Conservation (phyloP, 176 grass and related monocot species). For the Triticum dicoccoides region DNA sequence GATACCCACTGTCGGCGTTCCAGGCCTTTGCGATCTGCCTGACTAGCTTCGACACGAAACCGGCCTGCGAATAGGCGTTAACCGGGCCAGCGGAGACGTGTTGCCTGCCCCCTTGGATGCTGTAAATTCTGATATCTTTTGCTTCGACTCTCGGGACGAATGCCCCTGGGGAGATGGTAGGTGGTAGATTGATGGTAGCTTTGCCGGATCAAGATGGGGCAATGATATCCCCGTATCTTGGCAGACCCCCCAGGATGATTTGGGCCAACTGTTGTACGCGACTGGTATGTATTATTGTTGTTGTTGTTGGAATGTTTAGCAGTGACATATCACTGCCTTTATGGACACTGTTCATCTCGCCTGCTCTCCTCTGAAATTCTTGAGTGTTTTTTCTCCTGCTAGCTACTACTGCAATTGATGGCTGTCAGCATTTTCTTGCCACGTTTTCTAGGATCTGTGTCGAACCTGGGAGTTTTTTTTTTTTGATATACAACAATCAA, state of each 20-base stretch:
- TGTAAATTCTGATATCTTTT: slow-evolving; percentile 34
- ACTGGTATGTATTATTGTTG: slow-evolving; percentile 35
- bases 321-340: slow-evolving; percentile 18
- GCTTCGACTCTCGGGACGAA: background rate
- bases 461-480: background rate
- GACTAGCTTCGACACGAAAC: slow-evolving; percentile 96
- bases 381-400: background rate
- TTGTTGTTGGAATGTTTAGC: slow-evolving; percentile 28
- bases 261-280: slow-evolving; percentile 11
- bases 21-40: slow-evolving; percentile 95
- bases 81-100: background rate
- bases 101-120: background rate
- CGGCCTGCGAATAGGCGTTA: slow-evolving; percentile 70
- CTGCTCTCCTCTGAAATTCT: background rate
- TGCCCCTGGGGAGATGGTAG: slow-evolving; percentile 8
- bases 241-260: slow-evolving; percentile 9
- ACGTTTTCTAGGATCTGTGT: background rate
- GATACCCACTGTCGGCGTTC: slow-evolving; percentile 87
- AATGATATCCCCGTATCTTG: slow-evolving; percentile 20
- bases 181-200: slow-evolving; percentile 11
- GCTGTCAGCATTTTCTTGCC: background rate
- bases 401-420: background rate
- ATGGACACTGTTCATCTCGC: background rate
- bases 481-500: too few species aligned
- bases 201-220: background rate